phyloP scores from a whole-genome alignment of 2,329 filamentous ascomycete species.

The Septoria linicola region DNA sequence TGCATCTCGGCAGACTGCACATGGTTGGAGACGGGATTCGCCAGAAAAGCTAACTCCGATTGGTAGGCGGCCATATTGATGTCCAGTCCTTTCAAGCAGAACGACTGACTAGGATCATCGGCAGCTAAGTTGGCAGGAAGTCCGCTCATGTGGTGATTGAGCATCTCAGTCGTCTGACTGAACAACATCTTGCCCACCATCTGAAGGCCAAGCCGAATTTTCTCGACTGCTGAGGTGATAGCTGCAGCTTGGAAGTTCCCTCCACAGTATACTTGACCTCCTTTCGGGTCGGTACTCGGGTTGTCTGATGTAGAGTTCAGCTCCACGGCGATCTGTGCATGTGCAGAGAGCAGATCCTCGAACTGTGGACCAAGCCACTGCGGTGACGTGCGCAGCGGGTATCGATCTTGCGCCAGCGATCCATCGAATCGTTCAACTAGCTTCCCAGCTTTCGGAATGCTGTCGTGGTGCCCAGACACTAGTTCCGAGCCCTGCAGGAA shows the following conservation, averaged over 20 bases:
- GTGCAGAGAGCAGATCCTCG: conserved; percentile 61
- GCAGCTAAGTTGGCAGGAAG: conserved; percentile 61
- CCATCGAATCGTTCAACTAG: conserved; percentile 35
- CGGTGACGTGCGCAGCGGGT: conserved; percentile 61
- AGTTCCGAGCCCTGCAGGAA: conserved; percentile 44
- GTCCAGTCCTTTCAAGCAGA: conserved; percentile 64
- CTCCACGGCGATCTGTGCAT: conserved; percentile 58
- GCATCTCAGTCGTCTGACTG: conserved; percentile 61
- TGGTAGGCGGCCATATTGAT: conserved; percentile 65
- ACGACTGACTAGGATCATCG: conserved; percentile 56
- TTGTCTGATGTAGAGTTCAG: conserved; percentile 69
- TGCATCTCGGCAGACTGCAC: conserved; percentile 66
- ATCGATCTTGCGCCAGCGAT: conserved; percentile 61
- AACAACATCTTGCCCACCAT: conserved; percentile 64
- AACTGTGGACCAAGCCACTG: conserved; percentile 69
- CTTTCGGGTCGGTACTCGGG: conserved; percentile 53
- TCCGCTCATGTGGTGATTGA: conserved; percentile 61
- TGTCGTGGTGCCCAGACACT: background rate
- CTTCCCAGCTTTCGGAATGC: conserved; percentile 24
- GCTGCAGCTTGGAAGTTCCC: conserved; percentile 67
- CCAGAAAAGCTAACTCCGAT: conserved; percentile 48
- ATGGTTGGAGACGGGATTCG: conserved; percentile 61
- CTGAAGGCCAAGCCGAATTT: conserved; percentile 47
- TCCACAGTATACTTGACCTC: conserved; percentile 54
- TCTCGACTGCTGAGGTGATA: conserved; percentile 54